Percentiles rank a stretch among this genome's conserved stretches.
Evolutionary conservation across 306 rosid genomes (phyloP).

Genomic region (Gastrolobium bilobum): DNA sequence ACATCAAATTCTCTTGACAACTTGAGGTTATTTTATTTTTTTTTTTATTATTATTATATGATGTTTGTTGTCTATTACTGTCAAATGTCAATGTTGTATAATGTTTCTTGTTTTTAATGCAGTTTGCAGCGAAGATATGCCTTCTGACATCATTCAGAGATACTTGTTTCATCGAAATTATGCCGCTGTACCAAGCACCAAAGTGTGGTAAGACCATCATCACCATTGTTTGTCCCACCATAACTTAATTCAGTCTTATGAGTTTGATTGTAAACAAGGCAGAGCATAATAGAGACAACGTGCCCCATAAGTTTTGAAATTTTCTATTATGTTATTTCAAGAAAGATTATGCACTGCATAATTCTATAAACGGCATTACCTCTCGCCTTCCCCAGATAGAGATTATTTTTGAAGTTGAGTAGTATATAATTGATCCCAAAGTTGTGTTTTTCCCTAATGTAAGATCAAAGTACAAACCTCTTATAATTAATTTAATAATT

Average conservation of each 20-base stretch:
- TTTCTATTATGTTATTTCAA: slow-evolving; percentile 19
- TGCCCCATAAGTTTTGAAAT: background rate
- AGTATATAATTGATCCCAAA: slow-evolving; percentile 1
- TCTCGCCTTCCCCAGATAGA: background rate
- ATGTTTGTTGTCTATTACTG: slow-evolving; percentile 28
- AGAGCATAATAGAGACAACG: background rate
- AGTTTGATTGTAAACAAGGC: slow-evolving; percentile 3
- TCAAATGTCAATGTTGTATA: background rate
- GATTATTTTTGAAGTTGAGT: background rate
- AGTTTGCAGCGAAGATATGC: slow-evolving; percentile 91
- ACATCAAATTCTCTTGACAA: slow-evolving; percentile 14
- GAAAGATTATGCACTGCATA: background rate
- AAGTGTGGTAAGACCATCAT: slow-evolving; percentile 67
- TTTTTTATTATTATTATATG: background rate
- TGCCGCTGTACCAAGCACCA: slow-evolving; percentile 68
- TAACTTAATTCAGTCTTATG: background rate
- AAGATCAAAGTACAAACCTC: background rate
- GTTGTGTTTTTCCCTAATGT: background rate
- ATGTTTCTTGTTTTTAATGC: slow-evolving; percentile 50
- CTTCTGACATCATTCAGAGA: slow-evolving; percentile 93
- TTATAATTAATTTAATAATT: background rate
- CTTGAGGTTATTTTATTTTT: background rate
- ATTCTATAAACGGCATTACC: background rate
- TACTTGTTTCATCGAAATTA: slow-evolving; percentile 84
- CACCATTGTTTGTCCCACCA: background rate